Base-by-base conservation (phyloP, 2,329 filamentous ascomycete species). In the Alternaria sp. region DNA sequence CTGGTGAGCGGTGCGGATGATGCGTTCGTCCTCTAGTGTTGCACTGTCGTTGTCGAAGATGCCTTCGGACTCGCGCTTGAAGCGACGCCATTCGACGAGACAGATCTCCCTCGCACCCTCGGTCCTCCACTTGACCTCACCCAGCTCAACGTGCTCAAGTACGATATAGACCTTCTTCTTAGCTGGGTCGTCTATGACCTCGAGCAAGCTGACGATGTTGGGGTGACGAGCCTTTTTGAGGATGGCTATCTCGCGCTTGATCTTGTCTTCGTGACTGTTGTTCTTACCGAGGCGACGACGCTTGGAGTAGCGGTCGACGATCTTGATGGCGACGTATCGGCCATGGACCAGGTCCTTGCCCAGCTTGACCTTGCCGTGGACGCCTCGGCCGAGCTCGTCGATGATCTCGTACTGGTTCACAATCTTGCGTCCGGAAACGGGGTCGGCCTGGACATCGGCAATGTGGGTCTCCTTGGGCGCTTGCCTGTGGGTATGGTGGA, bases 351-450 rank as follows among this genome's bases (percentile, higher is more conserved):
- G 82, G 74, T 96, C 93, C 53, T 92, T 87, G 46, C 93, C 95
- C 46, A 97, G 84, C 80, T 99, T 99, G 73, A 99, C 95, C 81
- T 98, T 99, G 72, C 95, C 95, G 76, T 99, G 95, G 71, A 97
- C 92, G 50, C 95, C 95, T 59, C 95, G 90, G 54, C 95, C 95
- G 53, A 99, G 91, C 79, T 99, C 95, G 77, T 96, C 91, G 65
- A 98, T 90, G 69, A 99, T 92, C 78, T 97, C 92, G 80, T 99
- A 99, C 74, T 97, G 91, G 73, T 99, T 99, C 82, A 99, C 96
- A 52, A 93, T 85, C 80, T 99, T 99, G 63, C 95, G 91, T 58
- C 95, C 95, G 5, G 94, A 96, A 62, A 92, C 85, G 53, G 86
- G 86, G 77, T 98, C 93, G 62, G 93, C 89, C 72, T 98, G 94